Evolutionary conservation across 192 early-diverging fungal species (phyloP), one percentile per base, ranked within the genome.

Genomic region (Linnemannia elongata): DNA sequence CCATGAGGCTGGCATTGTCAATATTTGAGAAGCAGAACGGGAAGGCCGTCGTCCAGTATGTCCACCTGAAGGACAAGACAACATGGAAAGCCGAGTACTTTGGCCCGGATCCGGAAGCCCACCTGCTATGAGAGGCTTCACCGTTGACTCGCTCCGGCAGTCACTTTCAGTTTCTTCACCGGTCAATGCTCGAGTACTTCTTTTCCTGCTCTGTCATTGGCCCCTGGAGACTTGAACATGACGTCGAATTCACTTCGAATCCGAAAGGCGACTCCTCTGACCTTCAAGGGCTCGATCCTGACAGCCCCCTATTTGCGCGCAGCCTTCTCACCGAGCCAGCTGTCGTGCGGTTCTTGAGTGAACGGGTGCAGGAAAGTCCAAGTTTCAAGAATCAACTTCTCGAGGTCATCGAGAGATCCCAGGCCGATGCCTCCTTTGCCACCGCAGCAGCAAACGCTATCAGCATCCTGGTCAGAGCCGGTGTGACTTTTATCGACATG

Each of bases 81-180:
- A 38, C 41, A 24, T 72, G 71, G 71, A 72, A 72, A 42, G 24
- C 9, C 15, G 38, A 72, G 35, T 72, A 30, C n/a, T 72, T 72
- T 45, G 42, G 71, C 17, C 24, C 41, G 4, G 71, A 72, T n/a
- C 71, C 71, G 1, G 24, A 42, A 42, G 24, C n/a, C 24, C 35
- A n/a, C 2, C 24, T 72, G 5, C 10, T 72, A 8, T 1, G 71
- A 45, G 71, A 42, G 36, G 39, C 71, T 3, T 38, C 22, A 1
- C 38, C 6, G 0, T 35, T 42, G 41, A 42, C 41, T 0, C 20
- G 68, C 5, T 27, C 30, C 35, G 41, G 71, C 7, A 72, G 41
- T n/a, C 3, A 9, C 13, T 72, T 24, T 24, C 24, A n/a, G n/a
- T 72, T 72, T 35, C 17, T 38, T 18, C 71, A 72, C n/a, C 18